Base-by-base conservation (phyloP, 192 early-diverging fungal species). In the Umbelopsis sp. region DNA sequence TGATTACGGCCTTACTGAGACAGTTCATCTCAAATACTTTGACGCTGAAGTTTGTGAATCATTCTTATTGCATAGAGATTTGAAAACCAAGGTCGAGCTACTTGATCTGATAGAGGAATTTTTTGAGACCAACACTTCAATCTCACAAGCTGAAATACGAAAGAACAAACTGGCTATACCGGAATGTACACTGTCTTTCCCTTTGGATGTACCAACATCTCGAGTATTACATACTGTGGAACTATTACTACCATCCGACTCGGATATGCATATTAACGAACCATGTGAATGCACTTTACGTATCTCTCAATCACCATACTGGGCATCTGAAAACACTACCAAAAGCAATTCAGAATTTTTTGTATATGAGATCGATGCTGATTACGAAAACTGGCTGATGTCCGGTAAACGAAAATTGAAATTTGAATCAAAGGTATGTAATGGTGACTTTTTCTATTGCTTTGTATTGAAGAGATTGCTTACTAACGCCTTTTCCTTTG, bases 331-430 rank as follows among this genome's bases (percentile, higher is more conserved):
- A 13, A 33, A 69, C n/a, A 52, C 10, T 35, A 23, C 41, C 30
- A n/a, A 75, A 13, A 25, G 65, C 47, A 25, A 2, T 25, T 67
- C 66, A 45, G 48, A 70, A 20, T 85, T 86, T 37, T 84, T 85
- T 48, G 80, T 68, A 61, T 91, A 88, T 67, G 88, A 91, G 20
- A 84, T 91, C 70, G 55, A 83, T 44, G 82, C 85, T 1, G 89
- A 91, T 67, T 84, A 89, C 65, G 83, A 88, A 35, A 87, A 88
- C 70, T 91, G 90, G 90, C 49, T 91, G 3, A 67, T 91, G 22
- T 82, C 88, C 23, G 90, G 90, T 5, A 85, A 87, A 64, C 84
- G 80, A 61, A 87, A 88, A 74, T 61, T 85, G 46, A 68, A 79
- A 22, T 87, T 91, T 67, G 30, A 30, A 33, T 80, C 87, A 8